phyloP scores from a whole-genome alignment of 108 stramenopile genomes.

The Conticribra guillardii region DNA sequence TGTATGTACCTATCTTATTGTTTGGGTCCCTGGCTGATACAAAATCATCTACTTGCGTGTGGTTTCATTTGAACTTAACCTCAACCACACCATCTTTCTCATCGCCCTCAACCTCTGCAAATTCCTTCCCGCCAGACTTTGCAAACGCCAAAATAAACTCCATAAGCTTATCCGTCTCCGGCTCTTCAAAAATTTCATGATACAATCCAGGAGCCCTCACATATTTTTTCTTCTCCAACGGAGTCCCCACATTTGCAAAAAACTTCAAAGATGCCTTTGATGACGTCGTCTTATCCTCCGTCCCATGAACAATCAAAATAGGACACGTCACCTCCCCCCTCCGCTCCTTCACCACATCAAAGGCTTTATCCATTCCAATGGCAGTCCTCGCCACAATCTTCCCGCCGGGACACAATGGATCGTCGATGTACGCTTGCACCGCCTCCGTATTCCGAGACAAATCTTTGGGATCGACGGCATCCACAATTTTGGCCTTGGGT shows the following conservation, averaged over 20 bases:
- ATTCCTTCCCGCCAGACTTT: slow-evolving; percentile 23
- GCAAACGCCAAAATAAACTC: slow-evolving; percentile 26
- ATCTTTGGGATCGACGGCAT: slow-evolving; percentile 37
- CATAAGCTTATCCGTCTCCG: slow-evolving; percentile 32
- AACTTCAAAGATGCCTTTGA: slow-evolving; percentile 31
- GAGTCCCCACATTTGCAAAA: slow-evolving; percentile 30
- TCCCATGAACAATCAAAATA: slow-evolving; percentile 39
- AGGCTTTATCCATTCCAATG: slow-evolving; percentile 15
- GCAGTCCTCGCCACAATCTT: slow-evolving; percentile 45
- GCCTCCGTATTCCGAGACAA: slow-evolving; percentile 38
- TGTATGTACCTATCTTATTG: too few species aligned
- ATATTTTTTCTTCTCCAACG: slow-evolving; percentile 23
- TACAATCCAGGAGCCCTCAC: slow-evolving; percentile 25
- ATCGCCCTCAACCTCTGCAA: slow-evolving; percentile 26
- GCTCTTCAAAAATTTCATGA: slow-evolving; percentile 47
- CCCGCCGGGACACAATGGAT: slow-evolving; percentile 29
- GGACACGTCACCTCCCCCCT: slow-evolving; percentile 35
- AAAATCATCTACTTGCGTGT: not conserved
- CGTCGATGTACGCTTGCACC: slow-evolving; percentile 42
- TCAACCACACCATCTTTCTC: slow-evolving; percentile 33
- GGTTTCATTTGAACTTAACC: slow-evolving; percentile 10
- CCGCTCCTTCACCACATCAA: slow-evolving; percentile 25
- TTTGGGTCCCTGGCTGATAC: too few species aligned
- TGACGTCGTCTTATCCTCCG: slow-evolving; percentile 36
- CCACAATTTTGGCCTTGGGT: slow-evolving; percentile 45